Base-by-base conservation (phyloP, 352 stramenopile species). In the Pythium periplocum region DNA sequence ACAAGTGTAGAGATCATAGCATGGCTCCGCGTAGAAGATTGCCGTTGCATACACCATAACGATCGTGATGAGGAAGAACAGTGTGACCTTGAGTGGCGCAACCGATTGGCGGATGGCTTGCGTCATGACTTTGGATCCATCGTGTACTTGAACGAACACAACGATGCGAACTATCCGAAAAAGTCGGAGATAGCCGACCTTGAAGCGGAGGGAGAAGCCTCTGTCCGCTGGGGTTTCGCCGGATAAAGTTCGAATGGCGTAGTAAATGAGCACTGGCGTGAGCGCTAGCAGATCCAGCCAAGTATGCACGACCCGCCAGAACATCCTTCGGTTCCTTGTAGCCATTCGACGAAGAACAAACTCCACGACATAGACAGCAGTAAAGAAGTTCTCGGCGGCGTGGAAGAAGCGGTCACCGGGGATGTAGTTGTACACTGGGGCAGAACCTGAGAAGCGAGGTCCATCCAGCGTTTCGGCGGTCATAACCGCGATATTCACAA, bases 11-110 rank as follows among this genome's bases (percentile, higher is more conserved):
- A 26, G 17, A 26, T 26, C 17, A 26, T 26, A 26, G 17, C 17
- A 26, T 26, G 17, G 17, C 0, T 26, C 17, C 17, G 17, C 17
- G 17, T 26, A 26, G 17, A 26, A 26, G 17, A 26, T 26, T 26
- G 17, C 17, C 17, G 17, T 26, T 26, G 17, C 17, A 26, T 26
- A 26, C 17, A 26, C 17, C 17, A 26, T 26, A 26, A 26, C 71
- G 10, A 83, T 54, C 4, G 64, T 76, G 43, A 82, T 57, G 5
- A 83, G 49, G 60, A 81, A 84, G 41, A 79, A 83, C 2, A 81
- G 50, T 65, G 71, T 77, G 51, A 87, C 72, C 6, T 64, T 74
- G 6, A 89, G 55, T 0, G 77, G 68, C 0, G 65, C 53, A n/a
- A 84, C 52, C 0, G 76, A 71, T 11, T 67, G 62, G 26, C 59